Base-by-base conservation (phyloP, 106 monocot genomes). In the Dactylorhiza incarnata region DNA sequence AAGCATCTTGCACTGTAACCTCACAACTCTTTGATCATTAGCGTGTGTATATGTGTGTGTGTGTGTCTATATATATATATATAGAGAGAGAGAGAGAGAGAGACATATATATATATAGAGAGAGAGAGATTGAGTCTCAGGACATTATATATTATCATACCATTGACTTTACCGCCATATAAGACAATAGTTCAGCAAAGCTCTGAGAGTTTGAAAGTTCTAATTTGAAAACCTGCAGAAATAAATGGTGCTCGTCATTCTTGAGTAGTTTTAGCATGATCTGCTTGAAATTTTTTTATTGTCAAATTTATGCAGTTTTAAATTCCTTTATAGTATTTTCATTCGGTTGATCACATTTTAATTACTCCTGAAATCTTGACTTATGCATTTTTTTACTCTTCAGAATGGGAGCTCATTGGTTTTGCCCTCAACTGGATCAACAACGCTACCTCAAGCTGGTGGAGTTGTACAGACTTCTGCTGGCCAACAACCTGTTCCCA, bases 401-500 rank as follows among this genome's bases (percentile, higher is more conserved):
- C 87, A 92, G 93, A 80, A 72, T 73, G 86, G 68, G n/a, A 95
- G 85, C 72, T 85, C 84, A 47, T 23, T 82, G 47, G 78, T 85
- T 44, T 73, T 85, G 19, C 73, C 85, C 46, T 80, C 86, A 37
- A 49, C 84, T 24, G 87, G 81, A 12, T 63, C 86, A 48, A 75
- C 83, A 59, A 74, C 86, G 68, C 47, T 62, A 23, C 76, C 82
- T 12, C 92, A 88, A 79, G 75, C 86, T 75, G 43, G 78, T 68
- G 85, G 84, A 25, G 68, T 81, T 5, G 73, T 81, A 83, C 90
- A 86, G 55, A 83, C 71, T 7, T 84, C 88, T 78, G 61, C 87
- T 63, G 80, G 79, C 50, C 95, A 91, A 56, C 93, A 90, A 61
- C 74, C 88, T 37, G 49, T 93, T 74, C 87, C 90, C 53, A 49